Conservation (phyloP, 306 rosid genomes). For the Astragalus glycyphyllos region DNA sequence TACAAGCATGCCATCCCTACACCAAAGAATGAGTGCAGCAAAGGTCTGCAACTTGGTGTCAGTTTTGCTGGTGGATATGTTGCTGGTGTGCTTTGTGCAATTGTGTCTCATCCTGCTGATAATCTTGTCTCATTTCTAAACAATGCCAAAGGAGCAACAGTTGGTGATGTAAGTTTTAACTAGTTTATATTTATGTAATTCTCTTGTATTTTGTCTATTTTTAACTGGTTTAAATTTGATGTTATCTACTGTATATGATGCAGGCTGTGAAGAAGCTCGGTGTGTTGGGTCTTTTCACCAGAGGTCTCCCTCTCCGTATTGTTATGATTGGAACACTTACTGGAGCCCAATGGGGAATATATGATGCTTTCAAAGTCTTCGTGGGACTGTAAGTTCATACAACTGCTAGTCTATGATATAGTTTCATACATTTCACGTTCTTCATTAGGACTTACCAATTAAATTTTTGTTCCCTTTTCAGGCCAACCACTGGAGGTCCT, state of each 20-base stretch:
- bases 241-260: conserved; percentile 21
- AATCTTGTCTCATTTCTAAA: conserved; percentile 95
- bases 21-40: conserved; percentile 91
- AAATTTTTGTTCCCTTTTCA: conserved; percentile 42
- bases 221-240: conserved; percentile 32
- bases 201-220: conserved; percentile 3
- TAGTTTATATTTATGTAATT: neutral
- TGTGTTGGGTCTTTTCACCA: conserved; percentile 77
- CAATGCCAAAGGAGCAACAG: conserved; percentile 96
- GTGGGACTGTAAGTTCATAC: conserved; percentile 85
- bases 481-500: conserved; percentile 97
- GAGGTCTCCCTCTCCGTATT: conserved; percentile 98
- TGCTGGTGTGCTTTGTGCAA: conserved; percentile 94
- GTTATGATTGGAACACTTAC: conserved; percentile 97
- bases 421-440: neutral
- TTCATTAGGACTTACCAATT: conserved; percentile 4
- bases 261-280: conserved; percentile 96
- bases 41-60: conserved; percentile 82
- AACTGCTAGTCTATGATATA: neutral
- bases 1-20: conserved; percentile 78
- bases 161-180: conserved; percentile 82
- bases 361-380: conserved; percentile 92
- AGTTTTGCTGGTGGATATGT: conserved; percentile 95
- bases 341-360: conserved; percentile 98
- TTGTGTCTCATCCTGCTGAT: conserved; percentile 98